Conservation (phyloP, 345 rosid species). For the Eutrema heterophyllum region DNA sequence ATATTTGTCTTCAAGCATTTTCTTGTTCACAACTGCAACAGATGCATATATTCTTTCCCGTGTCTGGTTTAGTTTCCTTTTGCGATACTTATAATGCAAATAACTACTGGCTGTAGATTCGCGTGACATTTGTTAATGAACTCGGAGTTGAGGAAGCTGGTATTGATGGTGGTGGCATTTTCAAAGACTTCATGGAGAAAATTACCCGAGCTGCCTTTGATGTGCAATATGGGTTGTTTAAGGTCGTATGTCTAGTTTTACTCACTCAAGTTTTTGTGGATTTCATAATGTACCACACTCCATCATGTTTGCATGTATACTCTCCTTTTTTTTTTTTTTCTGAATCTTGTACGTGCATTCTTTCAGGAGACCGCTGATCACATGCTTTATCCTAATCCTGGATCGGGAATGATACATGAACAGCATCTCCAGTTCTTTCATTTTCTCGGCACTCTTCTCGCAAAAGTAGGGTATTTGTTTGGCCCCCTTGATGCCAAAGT, state of each 20-base stretch:
- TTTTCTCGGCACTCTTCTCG: conserved; percentile 90
- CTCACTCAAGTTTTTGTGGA: neutral
- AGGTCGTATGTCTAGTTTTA: conserved; percentile 44
- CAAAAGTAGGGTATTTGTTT: conserved; percentile 51
- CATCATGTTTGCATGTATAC: conserved; percentile 8
- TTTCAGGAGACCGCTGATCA: conserved; percentile 93
- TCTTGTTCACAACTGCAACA: conserved; percentile 3
- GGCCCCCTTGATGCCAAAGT: neutral
- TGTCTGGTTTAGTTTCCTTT: conserved; percentile 9
- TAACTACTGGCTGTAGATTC: conserved; percentile 56
- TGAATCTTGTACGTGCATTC: conserved; percentile 20
- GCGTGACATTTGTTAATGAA: conserved; percentile 91
- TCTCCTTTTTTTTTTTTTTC: neutral
- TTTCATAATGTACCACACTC: neutral
- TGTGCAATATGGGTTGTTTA: conserved; percentile 94
- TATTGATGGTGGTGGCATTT: conserved; percentile 99
- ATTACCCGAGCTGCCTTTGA: conserved; percentile 95
- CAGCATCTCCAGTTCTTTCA: conserved; percentile 96
- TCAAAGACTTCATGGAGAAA: conserved; percentile 99
- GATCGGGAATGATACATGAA: conserved; percentile 94
- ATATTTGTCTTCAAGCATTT: neutral
- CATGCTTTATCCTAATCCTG: conserved; percentile 97
- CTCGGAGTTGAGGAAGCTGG: conserved; percentile 99
- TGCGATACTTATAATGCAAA: conserved; percentile 21
- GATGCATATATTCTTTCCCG: neutral